Conservation (phyloP, 192 early-diverging fungal species). For the Rhizoclosmatium sp. region DNA sequence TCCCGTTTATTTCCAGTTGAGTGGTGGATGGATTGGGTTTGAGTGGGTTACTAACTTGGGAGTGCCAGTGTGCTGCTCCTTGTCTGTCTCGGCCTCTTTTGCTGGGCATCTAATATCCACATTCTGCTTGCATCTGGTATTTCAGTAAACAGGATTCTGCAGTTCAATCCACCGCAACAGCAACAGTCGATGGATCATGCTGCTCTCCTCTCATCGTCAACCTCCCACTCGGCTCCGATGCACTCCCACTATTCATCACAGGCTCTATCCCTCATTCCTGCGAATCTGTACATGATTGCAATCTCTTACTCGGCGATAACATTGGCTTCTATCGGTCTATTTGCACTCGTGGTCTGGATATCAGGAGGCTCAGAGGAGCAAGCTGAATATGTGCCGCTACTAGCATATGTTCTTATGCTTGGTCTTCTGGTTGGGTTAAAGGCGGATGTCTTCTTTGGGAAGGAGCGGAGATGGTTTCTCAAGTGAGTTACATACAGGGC, state of each 20-base stretch:
- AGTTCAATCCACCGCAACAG: slow-evolving; percentile 1
- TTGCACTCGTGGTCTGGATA: slow-evolving; percentile 27
- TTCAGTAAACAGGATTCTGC: slow-evolving; percentile 37
- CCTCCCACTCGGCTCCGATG: neutral
- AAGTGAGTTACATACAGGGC: slow-evolving; percentile 12
- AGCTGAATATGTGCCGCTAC: slow-evolving; percentile 46
- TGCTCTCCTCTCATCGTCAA: slow-evolving; percentile 9
- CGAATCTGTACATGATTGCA: slow-evolving; percentile 48
- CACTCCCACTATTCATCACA: neutral
- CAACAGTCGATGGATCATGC: neutral
- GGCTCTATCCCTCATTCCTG: slow-evolving; percentile 7
- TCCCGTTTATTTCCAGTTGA: slow-evolving; percentile 34
- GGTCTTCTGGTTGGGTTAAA: slow-evolving; percentile 29
- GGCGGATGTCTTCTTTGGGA: slow-evolving; percentile 32
- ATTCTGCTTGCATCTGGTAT: slow-evolving; percentile 50
- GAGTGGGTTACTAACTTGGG: neutral
- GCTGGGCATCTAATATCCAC: slow-evolving; percentile 59
- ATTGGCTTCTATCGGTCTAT: slow-evolving; percentile 32
- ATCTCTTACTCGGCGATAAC: slow-evolving; percentile 35
- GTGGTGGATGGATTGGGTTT: neutral
- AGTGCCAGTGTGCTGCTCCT: slow-evolving; percentile 55
- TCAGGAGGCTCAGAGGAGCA: slow-evolving; percentile 42
- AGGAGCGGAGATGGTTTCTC: slow-evolving; percentile 51
- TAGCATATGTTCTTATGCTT: slow-evolving; percentile 44
- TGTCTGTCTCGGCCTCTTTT: slow-evolving; percentile 51